Evolutionary conservation across 2,329 filamentous ascomycete genomes (phyloP), one percentile per base, ranked within the genome.

Genomic region (Epichloe hybrida): DNA sequence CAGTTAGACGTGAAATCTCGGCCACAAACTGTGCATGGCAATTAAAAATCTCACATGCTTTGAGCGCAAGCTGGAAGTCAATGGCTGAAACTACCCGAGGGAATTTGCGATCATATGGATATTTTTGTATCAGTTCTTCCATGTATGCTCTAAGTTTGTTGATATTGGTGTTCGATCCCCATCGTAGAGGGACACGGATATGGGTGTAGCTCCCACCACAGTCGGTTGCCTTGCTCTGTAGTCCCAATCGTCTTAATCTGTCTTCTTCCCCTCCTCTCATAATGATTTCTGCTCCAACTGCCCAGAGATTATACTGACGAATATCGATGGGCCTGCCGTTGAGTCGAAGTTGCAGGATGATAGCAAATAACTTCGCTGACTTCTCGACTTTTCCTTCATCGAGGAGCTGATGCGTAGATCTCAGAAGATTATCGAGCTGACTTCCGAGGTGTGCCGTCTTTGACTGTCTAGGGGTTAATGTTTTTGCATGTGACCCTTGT

Each of bases 11-110:
- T 50, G 69, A 63, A 38, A 76, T 60, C 11, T 66, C 74, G 48
- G 62, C 61, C 50, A 64, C 68, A 60, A 76, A 76, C 69, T 81
- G 81, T 45, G 79, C 72, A 60, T 86, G 79, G 1, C 82, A 72
- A 54, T 85, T 80, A 63, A 88, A 90, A 48, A 95, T 77, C 78
- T 93, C 91, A 44, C 88, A 77, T 46, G 81, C 81, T 58, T 91
- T 83, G 69, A 95, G 77, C 13, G 85, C 84, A 13, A 86, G 82
- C 68, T 88, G 90, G 63, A 96, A 95, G 54, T 88, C 81, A 38
- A 86, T 62, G 11, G 86, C 81, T 56, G 80, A 84, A 41, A 83
- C 68, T 3, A 73, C 68, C 48, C 78, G 68, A 0, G 81, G 80
- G 5, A 75, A 72, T 53, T 72, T 72, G 58, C 79, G 73, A 58